Percentiles rank a stretch among this genome's conserved stretches.
Conservation (phyloP, 768 basidiomycete genomes). For the Calocera viscosa region DNA sequence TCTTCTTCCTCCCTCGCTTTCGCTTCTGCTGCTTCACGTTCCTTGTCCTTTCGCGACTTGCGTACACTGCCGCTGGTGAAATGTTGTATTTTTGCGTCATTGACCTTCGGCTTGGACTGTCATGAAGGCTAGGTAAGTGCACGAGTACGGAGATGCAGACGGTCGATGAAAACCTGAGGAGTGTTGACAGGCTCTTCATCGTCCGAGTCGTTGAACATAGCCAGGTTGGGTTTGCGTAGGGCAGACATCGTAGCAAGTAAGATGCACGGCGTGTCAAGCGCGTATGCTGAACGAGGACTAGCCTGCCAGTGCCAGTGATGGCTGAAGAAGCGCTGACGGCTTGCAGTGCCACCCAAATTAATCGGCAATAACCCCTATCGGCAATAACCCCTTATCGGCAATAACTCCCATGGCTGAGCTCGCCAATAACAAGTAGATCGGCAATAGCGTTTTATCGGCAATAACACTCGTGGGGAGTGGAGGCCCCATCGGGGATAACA, state of each 20-base stretch:
- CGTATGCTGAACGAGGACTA: neutral
- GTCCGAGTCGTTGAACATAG: conserved; percentile 56
- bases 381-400: too few relatives aligned
- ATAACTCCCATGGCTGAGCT: too few relatives aligned
- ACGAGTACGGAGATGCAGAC: conserved; percentile 47
- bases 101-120: conserved; percentile 65
- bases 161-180: conserved; percentile 69
- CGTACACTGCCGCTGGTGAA: conserved; percentile 71
- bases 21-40: conserved; percentile 82
- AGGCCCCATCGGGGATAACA: too few relatives aligned
- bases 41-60: conserved; percentile 85
- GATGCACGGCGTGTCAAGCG: too few relatives aligned
- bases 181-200: conserved; percentile 67
- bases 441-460: too few relatives aligned
- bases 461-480: too few relatives aligned
- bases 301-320: neutral
- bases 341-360: too few relatives aligned
- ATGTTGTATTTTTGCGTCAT: conserved; percentile 72
- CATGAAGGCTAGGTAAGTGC: conserved; percentile 30
- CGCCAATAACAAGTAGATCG: too few relatives aligned
- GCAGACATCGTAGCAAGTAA: neutral
- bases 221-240: conserved; percentile 40
- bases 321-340: too few relatives aligned
- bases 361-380: too few relatives aligned
- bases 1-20: conserved; percentile 45